These are phyloP conservation scores for Odontarrhena argentea DNA, from an alignment of 345 rosid genomes.

Conservation along the genomic window DNA sequence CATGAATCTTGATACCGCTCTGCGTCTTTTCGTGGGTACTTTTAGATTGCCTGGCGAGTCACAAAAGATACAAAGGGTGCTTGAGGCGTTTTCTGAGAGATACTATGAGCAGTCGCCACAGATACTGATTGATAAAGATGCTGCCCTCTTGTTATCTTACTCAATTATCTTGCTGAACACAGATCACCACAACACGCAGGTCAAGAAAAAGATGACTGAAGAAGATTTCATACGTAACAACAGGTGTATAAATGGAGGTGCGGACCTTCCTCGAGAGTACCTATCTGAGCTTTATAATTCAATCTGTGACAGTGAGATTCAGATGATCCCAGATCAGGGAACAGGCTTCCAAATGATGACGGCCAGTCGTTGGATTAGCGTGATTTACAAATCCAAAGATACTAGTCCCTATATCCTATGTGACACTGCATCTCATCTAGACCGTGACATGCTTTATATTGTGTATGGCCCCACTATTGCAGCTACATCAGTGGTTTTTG, in stretches of 20 bases:
- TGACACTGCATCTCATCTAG: constrained; percentile 54
- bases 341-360: constrained; percentile 59
- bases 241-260: constrained; percentile 66
- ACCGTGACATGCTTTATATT: constrained; percentile 66
- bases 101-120: constrained; percentile 78
- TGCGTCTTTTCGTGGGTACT: constrained; percentile 75
- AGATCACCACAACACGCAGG: constrained; percentile 77
- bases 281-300: constrained; percentile 68
- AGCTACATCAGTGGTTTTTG: constrained; percentile 75
- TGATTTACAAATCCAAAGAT: constrained; percentile 64
- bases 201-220: constrained; percentile 80
- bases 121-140: constrained; percentile 61
- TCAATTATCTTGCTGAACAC: constrained; percentile 74
- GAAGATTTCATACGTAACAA: constrained; percentile 76
- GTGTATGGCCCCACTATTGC: constrained; percentile 68
- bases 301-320: constrained; percentile 71
- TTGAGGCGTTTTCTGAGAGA: constrained; percentile 82
- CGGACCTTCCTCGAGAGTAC: constrained; percentile 71
- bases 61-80: constrained; percentile 80
- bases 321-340: constrained; percentile 69
- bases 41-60: constrained; percentile 82
- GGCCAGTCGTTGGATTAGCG: constrained; percentile 65
- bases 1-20: constrained; percentile 68
- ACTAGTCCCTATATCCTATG: constrained; percentile 56
- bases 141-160: constrained; percentile 71